Base-by-base conservation (phyloP, 2,329 filamentous ascomycete genomes). In the Xylaria hypoxylon region DNA sequence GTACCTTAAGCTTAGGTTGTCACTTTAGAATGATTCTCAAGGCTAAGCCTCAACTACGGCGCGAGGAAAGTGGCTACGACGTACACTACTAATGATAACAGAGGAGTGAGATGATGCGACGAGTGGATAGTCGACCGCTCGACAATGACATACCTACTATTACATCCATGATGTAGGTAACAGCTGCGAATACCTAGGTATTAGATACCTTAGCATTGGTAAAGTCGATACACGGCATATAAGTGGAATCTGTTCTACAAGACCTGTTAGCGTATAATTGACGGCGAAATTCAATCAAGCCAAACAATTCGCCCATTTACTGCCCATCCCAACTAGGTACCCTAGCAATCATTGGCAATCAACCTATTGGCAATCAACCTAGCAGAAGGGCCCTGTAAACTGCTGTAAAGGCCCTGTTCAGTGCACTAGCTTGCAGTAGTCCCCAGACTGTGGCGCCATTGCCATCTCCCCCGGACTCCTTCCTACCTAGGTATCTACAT, bases 401-500 rank as follows among this genome's bases (percentile, higher is more conserved):
- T 15, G 35, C 35, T 38, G 35, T 38, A 15, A 15, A 33, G 13
- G 22, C 19, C 51, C 51, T 53, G 51, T 22, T 22, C 44, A 44
- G 19, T 31, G n/a, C 33, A 10, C 35, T 59, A 52, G 45, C 22
- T 24, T 65, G 53, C 59, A 59, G 55, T 47, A 60, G 57, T 40
- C 22, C 45, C 35, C 55, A 22, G 19, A 28, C 59, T 45, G 40
- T 50, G 19, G 59, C 19, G 22, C 51, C 48, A 40, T 50, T 50
- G 44, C 60, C 26, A 38, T 38, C 3, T 11, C 35, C 42, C 19
- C 35, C 58, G 38, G 38, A 24, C 24, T 35, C 47, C 42, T 38
- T 11, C 38, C 35, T 47, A 47, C 19, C n/a, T 47, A 47, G 17
- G 6, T 33, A 33, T 33, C 31, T 33, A 10, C 31, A 33, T 33